Conservation (phyloP, 768 basidiomycete genomes). For the Leccinellum albellum region DNA sequence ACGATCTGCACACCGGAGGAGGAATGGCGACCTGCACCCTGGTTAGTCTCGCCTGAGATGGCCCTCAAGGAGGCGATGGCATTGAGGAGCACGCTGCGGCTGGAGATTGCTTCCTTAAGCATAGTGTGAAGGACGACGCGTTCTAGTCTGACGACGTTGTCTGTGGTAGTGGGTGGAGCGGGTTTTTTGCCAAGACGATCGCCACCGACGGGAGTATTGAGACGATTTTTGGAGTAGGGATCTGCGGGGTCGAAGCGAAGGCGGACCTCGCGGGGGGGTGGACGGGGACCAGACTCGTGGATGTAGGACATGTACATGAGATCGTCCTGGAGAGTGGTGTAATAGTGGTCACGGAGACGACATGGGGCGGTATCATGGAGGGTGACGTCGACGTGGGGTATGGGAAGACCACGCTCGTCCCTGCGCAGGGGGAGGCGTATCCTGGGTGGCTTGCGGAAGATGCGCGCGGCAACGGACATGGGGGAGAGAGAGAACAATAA, state of each 20-base stretch:
- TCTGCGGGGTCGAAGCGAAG: constrained; percentile 71
- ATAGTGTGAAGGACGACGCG: constrained; percentile 83
- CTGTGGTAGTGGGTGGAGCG: constrained; percentile 60
- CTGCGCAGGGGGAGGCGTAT: constrained; percentile 42
- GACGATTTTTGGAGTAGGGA: constrained; percentile 78
- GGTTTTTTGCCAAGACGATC: constrained; percentile 61
- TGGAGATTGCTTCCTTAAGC: constrained; percentile 73
- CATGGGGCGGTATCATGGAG: constrained; percentile 68
- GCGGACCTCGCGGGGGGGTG: constrained; percentile 54
- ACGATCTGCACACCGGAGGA: constrained; percentile 78
- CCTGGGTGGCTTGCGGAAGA: constrained; percentile 53
- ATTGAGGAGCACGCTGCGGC: constrained; percentile 71
- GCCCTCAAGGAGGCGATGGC: constrained; percentile 85
- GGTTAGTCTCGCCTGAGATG: constrained; percentile 76
- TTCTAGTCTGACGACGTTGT: constrained; percentile 74
- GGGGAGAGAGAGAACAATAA: not conserved
- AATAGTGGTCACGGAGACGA: constrained; percentile 81
- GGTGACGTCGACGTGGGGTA: constrained; percentile 62
- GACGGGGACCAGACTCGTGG: constrained; percentile 59
- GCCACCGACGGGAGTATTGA: constrained; percentile 74
- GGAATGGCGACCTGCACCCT: constrained; percentile 67
- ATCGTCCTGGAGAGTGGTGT: constrained; percentile 77
- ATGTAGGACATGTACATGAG: constrained; percentile 93
- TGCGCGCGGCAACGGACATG: constrained; percentile 32
- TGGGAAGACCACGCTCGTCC: constrained; percentile 61